Conservation (phyloP, 768 basidiomycete genomes). For the Agrocybe pediades region DNA sequence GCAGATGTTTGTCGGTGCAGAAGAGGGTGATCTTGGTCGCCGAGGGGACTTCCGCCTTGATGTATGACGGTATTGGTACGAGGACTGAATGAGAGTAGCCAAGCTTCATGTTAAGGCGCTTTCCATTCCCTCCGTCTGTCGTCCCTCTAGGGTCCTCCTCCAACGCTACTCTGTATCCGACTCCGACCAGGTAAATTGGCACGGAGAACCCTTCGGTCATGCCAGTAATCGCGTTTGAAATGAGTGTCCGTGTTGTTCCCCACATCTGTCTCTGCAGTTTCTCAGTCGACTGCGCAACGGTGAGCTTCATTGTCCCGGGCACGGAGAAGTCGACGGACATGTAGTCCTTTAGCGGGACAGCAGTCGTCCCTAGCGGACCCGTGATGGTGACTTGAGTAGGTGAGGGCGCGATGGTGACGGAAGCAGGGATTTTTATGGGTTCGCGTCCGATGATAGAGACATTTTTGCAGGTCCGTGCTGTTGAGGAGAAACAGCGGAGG, state of each 20-base stretch:
- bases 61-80: slow-evolving; percentile 79
- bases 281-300: slow-evolving; percentile 65
- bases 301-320: slow-evolving; percentile 39
- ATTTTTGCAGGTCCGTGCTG: slow-evolving; percentile 49
- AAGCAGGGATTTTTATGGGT: slow-evolving; percentile 49
- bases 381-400: slow-evolving; percentile 40
- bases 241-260: slow-evolving; percentile 92
- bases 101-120: slow-evolving; percentile 86
- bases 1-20: slow-evolving; percentile 84
- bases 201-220: slow-evolving; percentile 88
- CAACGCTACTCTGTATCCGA: slow-evolving; percentile 88
- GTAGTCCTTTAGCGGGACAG: slow-evolving; percentile 47
- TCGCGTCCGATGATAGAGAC: slow-evolving; percentile 68
- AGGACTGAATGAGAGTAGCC: slow-evolving; percentile 89
- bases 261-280: slow-evolving; percentile 89
- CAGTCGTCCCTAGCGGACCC: slow-evolving; percentile 49
- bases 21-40: slow-evolving; percentile 83
- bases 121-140: slow-evolving; percentile 55
- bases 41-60: slow-evolving; percentile 76
- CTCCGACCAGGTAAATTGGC: slow-evolving; percentile 88
- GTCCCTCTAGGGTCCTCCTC: slow-evolving; percentile 78
- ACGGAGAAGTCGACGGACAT: slow-evolving; percentile 45
- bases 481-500: slow-evolving; percentile 50
- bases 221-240: slow-evolving; percentile 86
- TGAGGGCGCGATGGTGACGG: slow-evolving; percentile 43